Evolutionary conservation across 306 rosid species (phyloP).

Genomic region (Malus domestica): ASM211411v1 NC_041795.1:1572001-1572500

Average conservation of each 20-base stretch:
- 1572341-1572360: neutral
- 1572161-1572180: conserved; percentile 2
- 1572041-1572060: conserved; percentile 67
- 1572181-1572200: conserved; percentile 1
- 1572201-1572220: conserved; percentile 22
- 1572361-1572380: neutral
- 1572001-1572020: neutral
- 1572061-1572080: conserved; percentile 97
- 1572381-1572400: neutral
- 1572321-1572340: neutral
- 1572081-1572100: conserved; percentile 70
- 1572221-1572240: neutral
- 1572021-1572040: neutral
- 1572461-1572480: neutral
- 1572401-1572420: neutral
- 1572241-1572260: neutral
- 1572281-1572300: neutral
- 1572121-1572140: neutral
- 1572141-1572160: conserved; percentile 2
- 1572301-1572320: neutral
- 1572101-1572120: conserved; percentile 27
- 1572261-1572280: neutral
- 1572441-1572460: neutral
- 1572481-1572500: neutral
- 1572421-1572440: neutral